Conservation (phyloP, 1,284 basidiomycete species). For the Ustilago sp. region DNA sequence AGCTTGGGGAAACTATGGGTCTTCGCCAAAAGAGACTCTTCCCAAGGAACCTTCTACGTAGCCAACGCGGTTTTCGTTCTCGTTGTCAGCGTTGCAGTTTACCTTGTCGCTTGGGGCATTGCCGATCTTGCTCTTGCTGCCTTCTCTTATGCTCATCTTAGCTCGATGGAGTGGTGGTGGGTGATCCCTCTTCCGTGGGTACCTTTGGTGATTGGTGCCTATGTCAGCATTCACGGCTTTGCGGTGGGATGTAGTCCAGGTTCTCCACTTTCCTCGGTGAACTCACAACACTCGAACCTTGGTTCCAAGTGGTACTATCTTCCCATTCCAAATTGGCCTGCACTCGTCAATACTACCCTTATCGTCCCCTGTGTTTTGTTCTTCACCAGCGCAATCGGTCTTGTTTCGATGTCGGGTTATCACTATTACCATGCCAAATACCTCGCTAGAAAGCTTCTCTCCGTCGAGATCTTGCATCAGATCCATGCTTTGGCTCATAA, state of each 20-base stretch:
- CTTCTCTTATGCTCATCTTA: neutral
- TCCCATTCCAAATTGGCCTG: slow-evolving; percentile 1
- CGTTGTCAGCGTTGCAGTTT: slow-evolving; percentile 14
- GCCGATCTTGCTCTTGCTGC: neutral
- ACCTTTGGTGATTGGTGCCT: slow-evolving; percentile 16
- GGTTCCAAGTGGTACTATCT: slow-evolving; percentile 15
- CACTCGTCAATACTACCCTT: slow-evolving; percentile 10
- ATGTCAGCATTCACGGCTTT: slow-evolving; percentile 33
- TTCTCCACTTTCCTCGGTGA: slow-evolving; percentile 5
- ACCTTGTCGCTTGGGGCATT: slow-evolving; percentile 21
- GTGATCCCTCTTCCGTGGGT: slow-evolving; percentile 35
- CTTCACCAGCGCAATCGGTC: slow-evolving; percentile 2
- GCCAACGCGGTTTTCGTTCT: slow-evolving; percentile 33
- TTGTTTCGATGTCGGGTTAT: slow-evolving; percentile 3
- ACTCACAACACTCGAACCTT: neutral
- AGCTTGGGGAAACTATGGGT: slow-evolving; percentile 30
- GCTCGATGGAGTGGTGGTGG: slow-evolving; percentile 26
- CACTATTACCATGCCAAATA: slow-evolving; percentile 14
- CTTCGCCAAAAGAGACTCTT: slow-evolving; percentile 18
- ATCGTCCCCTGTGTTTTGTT: slow-evolving; percentile 18
- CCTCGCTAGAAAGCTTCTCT: neutral
- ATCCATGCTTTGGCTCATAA: neutral
- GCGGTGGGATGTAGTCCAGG: slow-evolving; percentile 19
- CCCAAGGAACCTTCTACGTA: slow-evolving; percentile 19
- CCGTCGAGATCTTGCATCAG: slow-evolving; percentile 1